These are phyloP conservation scores for Neopestalotiopsis sp. DNA, from an alignment of 2,329 filamentous ascomycete species.

Conservation along the genomic window DNA sequence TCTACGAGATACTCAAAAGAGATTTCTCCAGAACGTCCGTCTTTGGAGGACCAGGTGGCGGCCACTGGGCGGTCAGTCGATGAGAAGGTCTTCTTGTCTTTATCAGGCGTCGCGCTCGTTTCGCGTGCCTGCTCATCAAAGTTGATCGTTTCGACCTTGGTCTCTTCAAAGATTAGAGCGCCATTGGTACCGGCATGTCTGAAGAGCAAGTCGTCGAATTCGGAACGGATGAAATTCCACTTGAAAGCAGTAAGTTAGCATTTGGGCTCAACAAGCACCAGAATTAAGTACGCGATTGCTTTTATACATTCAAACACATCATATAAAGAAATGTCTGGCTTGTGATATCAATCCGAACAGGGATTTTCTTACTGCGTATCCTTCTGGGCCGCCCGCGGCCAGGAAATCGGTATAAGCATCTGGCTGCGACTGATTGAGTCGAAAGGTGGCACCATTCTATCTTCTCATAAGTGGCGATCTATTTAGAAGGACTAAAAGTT, in stretches of 20 bases:
- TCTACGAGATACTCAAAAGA: conserved; percentile 55
- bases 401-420: background rate
- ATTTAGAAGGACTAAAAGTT: too few species aligned
- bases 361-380: conserved; percentile 26
- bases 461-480: background rate
- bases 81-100: conserved; percentile 19
- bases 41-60: conserved; percentile 41
- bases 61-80: conserved; percentile 39
- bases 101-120: background rate
- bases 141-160: conserved; percentile 40
- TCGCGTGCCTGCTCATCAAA: conserved; percentile 29
- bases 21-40: conserved; percentile 44
- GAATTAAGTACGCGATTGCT: too few species aligned
- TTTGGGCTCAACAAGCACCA: too few species aligned
- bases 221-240: conserved; percentile 54
- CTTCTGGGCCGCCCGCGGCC: background rate
- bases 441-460: background rate
- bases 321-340: conserved; percentile 40
- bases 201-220: conserved; percentile 51
- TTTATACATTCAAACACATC: background rate
- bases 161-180: conserved; percentile 46
- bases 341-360: conserved; percentile 49
- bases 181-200: conserved; percentile 45
- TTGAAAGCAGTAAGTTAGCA: conserved; percentile 21
- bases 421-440: background rate